Conservation (phyloP, 2,329 filamentous ascomycete species). For the Exophiala sp. region DNA sequence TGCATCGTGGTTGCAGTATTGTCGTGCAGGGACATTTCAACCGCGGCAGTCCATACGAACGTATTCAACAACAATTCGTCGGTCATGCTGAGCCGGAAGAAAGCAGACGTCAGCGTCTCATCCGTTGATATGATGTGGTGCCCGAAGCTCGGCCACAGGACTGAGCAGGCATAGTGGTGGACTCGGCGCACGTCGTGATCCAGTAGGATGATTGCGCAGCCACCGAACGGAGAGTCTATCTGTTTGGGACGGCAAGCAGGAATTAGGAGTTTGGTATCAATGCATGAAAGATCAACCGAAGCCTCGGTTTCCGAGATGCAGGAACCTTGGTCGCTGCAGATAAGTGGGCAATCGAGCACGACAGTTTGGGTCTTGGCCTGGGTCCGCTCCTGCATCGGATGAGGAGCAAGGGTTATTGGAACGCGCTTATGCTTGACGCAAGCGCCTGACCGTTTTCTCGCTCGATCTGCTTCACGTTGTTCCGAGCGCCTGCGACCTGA, state of each 20-base stretch:
- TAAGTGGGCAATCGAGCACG: too few species aligned
- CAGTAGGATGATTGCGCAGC: conserved; percentile 3
- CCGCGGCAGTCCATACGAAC: conserved; percentile 12
- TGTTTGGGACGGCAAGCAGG: neutral
- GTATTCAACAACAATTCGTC: conserved; percentile 11
- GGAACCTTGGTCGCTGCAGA: too few species aligned
- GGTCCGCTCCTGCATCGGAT: neutral
- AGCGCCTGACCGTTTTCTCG: neutral
- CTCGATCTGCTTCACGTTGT: conserved; percentile 7
- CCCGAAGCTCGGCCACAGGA: conserved; percentile 12
- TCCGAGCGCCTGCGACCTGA: conserved; percentile 11
- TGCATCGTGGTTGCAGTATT: neutral
- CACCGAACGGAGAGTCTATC: neutral
- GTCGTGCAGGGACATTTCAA: conserved; percentile 16
- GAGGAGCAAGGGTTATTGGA: neutral
- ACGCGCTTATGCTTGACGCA: neutral
- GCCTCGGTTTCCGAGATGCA: too few species aligned
- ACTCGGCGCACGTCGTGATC: conserved; percentile 2
- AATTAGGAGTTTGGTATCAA: neutral
- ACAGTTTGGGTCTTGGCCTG: too few species aligned
- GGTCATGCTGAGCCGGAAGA: conserved; percentile 13
- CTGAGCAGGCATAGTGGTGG: conserved; percentile 3
- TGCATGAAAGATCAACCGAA: neutral
- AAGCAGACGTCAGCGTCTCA: conserved; percentile 9
- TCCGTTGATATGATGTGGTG: conserved; percentile 10